Evolutionary conservation across 2,329 filamentous ascomycete species (phyloP), one percentile per base, ranked within the genome.

Genomic region (Claviceps sp.): DNA sequence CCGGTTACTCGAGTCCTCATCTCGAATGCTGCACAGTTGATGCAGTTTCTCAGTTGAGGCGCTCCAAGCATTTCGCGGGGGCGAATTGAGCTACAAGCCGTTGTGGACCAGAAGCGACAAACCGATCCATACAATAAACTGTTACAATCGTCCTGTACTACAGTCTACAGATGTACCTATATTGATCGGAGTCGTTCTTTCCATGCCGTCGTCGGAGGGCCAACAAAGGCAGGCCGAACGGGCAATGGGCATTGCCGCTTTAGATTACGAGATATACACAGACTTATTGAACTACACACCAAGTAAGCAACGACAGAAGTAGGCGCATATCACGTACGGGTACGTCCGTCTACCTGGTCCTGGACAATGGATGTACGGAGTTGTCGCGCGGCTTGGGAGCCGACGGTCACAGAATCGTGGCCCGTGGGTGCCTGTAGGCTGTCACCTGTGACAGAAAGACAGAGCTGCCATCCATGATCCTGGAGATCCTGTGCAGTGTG

Each of bases 11-110:
- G 34, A 49, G 46, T 34, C 14, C 46, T 36, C 47, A 46, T 41
- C 42, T 52, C 42, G 44, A 42, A 37, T 49, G 41, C 24, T 47
- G 51, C 51, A 53, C 46, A 43, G 51, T 43, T 26, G 42, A 47
- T 43, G 18, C 51, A 47, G 42, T 45, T 37, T 40, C 13, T 53
- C 51, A 53, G 51, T 50, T 53, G 51, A 47, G 51, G 51, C 51
- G 49, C n/a, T 16, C 18, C 5, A 30, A 45, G 49, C 42, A 46
- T 45, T 30, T 50, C 34, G 41, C 42, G 49, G 42, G 38, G 49
- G 40, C 16, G 48, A 26, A 41, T 50, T 45, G 48, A 18, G 26
- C 41, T 37, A 26, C 40, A 43, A 14, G 22, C 22, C 47, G n/a
- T 26, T 40, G 40, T 13, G 47, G 22, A 20, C 36, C n/a, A 48